phyloP scores from a whole-genome alignment of 1,284 basidiomycete species.

The Entoloma clypeatum region DNA sequence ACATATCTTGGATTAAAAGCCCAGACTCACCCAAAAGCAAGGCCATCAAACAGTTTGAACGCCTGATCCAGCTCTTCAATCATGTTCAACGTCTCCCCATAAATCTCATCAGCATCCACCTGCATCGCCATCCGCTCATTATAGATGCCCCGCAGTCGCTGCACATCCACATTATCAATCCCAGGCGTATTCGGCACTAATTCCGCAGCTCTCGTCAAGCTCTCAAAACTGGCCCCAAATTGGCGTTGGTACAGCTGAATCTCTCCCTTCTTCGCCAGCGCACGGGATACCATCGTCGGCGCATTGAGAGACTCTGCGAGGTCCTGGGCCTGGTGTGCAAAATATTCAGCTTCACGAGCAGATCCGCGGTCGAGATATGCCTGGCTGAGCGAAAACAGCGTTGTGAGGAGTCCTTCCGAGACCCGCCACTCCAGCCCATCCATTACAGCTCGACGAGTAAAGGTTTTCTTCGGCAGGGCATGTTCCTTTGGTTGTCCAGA shows the following conservation, averaged over 20 bases:
- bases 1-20: neutral
- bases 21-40: constrained; percentile 38
- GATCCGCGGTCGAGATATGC: constrained; percentile 72
- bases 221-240: constrained; percentile 50
- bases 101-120: constrained; percentile 48
- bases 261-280: constrained; percentile 63
- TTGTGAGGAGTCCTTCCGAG: constrained; percentile 62
- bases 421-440: constrained; percentile 73
- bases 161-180: constrained; percentile 59
- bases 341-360: constrained; percentile 78
- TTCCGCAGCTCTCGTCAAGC: constrained; percentile 49
- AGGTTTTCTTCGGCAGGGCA: constrained; percentile 24
- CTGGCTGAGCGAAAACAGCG: constrained; percentile 59
- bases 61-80: constrained; percentile 55
- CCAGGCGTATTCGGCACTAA: constrained; percentile 43
- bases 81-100: constrained; percentile 49
- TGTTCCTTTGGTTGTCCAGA: constrained; percentile 18
- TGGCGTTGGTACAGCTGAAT: constrained; percentile 61
- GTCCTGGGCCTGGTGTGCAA: constrained; percentile 67
- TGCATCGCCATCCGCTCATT: constrained; percentile 45
- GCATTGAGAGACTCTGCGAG: constrained; percentile 67
- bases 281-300: constrained; percentile 59
- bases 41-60: constrained; percentile 51
- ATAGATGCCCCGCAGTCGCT: constrained; percentile 60
- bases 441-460: constrained; percentile 34